Evolutionary conservation across 176 grass and related monocot species (phyloP).

Genomic region (Coix lacrymajobi): DNA sequence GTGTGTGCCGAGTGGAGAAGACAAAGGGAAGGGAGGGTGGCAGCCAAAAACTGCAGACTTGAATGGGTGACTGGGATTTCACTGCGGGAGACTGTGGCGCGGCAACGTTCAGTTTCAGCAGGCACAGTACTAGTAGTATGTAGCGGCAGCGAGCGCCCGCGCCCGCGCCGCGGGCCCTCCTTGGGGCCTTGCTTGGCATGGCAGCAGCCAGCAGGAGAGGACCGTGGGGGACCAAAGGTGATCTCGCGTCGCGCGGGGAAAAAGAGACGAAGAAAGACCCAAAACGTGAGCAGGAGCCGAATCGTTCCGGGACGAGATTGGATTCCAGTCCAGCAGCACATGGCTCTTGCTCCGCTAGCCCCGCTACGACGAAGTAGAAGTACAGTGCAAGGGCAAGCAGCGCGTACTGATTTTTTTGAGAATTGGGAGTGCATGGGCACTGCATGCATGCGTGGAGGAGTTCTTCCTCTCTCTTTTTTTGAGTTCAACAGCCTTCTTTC

Average conservation of each 20-base stretch:
- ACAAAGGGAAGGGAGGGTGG: too few relatives aligned
- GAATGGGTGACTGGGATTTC: neutral
- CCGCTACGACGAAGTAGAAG: neutral
- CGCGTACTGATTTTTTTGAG: neutral
- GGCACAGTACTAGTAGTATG: neutral
- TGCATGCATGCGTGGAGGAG: neutral
- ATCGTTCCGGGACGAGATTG: neutral
- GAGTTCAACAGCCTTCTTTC: neutral
- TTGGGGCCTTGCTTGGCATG: too few relatives aligned
- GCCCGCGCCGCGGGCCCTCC: too few relatives aligned
- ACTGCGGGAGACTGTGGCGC: neutral
- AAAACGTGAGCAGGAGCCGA: neutral
- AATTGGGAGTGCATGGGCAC: too few relatives aligned
- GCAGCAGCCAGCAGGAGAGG: neutral
- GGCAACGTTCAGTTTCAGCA: neutral
- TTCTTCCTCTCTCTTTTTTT: neutral
- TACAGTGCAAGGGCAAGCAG: neutral
- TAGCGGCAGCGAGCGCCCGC: neutral
- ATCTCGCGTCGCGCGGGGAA: neutral
- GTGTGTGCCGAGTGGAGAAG: neutral
- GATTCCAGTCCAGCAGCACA: neutral
- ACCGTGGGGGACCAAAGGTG: slow-evolving; percentile 8
- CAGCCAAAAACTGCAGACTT: neutral
- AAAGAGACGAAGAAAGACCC: neutral
- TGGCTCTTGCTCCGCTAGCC: neutral